Evolutionary conservation across 208 protist species (phyloP).

Genomic region (Leishmania lainsoni): DNA sequence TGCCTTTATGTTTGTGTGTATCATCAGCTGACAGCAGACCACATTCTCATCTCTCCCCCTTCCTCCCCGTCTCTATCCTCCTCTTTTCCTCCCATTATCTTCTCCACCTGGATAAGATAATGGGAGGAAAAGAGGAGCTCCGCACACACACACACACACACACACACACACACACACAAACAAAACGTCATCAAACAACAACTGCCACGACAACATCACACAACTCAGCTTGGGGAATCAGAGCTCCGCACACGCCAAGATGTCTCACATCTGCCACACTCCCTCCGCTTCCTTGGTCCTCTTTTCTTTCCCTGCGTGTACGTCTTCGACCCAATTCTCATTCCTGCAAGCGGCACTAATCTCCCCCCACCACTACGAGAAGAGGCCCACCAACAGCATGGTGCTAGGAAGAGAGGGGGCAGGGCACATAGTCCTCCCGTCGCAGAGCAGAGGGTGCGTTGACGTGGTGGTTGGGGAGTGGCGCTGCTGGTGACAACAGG

Average conservation of each 20-base stretch:
- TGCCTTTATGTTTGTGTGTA: no score
- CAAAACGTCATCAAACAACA: background rate
- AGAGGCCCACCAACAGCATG: background rate
- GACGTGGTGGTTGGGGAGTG: background rate
- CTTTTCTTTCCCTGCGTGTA: background rate
- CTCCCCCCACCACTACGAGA: background rate
- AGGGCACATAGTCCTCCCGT: background rate
- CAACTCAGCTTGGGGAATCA: background rate
- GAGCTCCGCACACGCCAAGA: background rate
- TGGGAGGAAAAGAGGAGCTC: no score
- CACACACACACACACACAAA: no score
- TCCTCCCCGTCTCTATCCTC: background rate
- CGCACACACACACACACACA: no score
- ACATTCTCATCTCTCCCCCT: background rate
- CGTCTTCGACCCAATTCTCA: background rate
- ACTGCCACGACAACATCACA: background rate
- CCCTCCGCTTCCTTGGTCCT: background rate
- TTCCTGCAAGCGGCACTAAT: background rate
- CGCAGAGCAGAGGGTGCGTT: background rate
- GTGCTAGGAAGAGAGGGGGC: background rate
- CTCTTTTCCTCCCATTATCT: background rate
- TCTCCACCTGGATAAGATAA: background rate
- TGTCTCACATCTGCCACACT: background rate
- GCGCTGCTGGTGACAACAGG: background rate
- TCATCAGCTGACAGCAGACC: background rate